phyloP scores from a whole-genome alignment of 1,284 basidiomycete genomes.

The Chalciporus sp. region DNA sequence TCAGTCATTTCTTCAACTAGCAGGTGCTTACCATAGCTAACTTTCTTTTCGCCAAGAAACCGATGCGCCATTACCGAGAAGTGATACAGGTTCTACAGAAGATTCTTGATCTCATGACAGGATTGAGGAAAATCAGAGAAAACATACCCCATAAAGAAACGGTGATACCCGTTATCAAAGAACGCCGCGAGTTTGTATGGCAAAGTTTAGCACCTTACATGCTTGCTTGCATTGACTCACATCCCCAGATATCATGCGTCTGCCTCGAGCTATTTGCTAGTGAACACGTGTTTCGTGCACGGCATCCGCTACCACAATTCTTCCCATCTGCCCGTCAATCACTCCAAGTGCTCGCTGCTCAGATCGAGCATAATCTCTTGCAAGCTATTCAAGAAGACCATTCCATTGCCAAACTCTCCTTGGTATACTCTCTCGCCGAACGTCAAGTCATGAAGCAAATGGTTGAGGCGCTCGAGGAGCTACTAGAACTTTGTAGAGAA shows the following conservation, averaged over 20 bases:
- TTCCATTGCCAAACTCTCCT: conserved; percentile 39
- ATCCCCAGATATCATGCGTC: conserved; percentile 45
- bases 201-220: background rate
- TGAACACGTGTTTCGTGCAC: conserved; percentile 51
- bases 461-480: conserved; percentile 45
- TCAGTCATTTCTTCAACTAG: conserved; percentile 28
- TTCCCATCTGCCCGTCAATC: conserved; percentile 50
- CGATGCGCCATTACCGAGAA: conserved; percentile 47
- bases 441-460: conserved; percentile 45
- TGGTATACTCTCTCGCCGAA: conserved; percentile 50
- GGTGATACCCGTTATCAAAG: conserved; percentile 43
- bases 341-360: conserved; percentile 37
- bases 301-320: conserved; percentile 53
- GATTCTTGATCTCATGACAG: conserved; percentile 48
- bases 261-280: conserved; percentile 52
- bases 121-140: conserved; percentile 50
- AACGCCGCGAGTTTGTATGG: conserved; percentile 48
- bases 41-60: conserved; percentile 41
- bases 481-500: conserved; percentile 43
- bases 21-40: background rate
- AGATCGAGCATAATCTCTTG: conserved; percentile 41
- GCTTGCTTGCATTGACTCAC: background rate
- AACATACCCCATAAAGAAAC: conserved; percentile 51
- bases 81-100: conserved; percentile 44
- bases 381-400: conserved; percentile 33